A percentile compares a stretch with the other conserved stretches of the same genome.
These are phyloP conservation scores for Fistulina hepatica DNA, from an alignment of 1,284 basidiomycete species.

Conservation along the genomic window DNA sequence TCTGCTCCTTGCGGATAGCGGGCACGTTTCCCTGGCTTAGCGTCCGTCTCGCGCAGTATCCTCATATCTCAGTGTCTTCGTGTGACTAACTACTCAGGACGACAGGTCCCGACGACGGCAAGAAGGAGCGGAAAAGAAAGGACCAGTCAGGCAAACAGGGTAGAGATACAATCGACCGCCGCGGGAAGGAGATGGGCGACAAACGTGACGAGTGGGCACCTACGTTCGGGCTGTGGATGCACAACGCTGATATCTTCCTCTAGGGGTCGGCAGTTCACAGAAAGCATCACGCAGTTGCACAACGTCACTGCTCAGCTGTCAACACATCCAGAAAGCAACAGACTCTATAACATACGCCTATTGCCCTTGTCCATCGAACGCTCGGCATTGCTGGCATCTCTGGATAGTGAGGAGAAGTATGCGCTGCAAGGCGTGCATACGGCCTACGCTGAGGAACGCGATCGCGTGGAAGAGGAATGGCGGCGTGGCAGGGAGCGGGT, in stretches of 20 bases:
- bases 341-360: slow-evolving; percentile 56
- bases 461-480: slow-evolving; percentile 71
- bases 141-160: slow-evolving; percentile 56
- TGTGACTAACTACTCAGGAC: too few species aligned
- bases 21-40: too few species aligned
- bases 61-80: too few species aligned
- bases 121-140: slow-evolving; percentile 51
- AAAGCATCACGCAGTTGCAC: slow-evolving; percentile 46
- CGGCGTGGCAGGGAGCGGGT: slow-evolving; percentile 57
- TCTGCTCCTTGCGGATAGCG: too few species aligned
- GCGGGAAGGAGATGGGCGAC: too few species aligned
- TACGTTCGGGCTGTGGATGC: slow-evolving; percentile 8
- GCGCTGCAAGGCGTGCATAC: slow-evolving; percentile 48
- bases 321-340: slow-evolving; percentile 50
- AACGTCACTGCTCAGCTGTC: slow-evolving; percentile 46
- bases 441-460: slow-evolving; percentile 66
- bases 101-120: slow-evolving; percentile 34
- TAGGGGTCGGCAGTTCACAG: slow-evolving; percentile 42
- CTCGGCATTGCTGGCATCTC: slow-evolving; percentile 54
- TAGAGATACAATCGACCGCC: slow-evolving; percentile 58
- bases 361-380: slow-evolving; percentile 65
- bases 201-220: slow-evolving; percentile 60
- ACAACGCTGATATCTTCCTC: background rate
- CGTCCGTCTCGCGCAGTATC: too few species aligned
- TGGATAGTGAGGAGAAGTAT: slow-evolving; percentile 53